Percentiles rank a stretch among this genome's conserved stretches.
phyloP scores from a whole-genome alignment of 352 stramenopile genomes.

The Phytophthora hibernalis region DNA sequence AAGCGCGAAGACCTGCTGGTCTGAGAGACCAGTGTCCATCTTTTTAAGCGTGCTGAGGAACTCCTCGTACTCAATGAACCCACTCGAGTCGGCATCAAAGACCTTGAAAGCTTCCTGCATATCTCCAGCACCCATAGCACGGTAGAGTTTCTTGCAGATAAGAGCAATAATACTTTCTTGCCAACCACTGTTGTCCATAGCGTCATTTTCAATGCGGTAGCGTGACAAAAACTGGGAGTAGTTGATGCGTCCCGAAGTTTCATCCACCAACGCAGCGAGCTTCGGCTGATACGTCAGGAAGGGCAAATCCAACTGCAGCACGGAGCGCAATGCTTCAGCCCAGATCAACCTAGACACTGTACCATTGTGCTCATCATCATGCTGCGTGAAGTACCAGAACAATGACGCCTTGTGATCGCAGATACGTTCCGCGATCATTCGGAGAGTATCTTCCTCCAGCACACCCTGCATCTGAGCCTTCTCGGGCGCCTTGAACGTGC shows the following conservation, averaged over 20 bases:
- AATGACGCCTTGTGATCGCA: slow-evolving; percentile 92
- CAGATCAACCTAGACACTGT: slow-evolving; percentile 88
- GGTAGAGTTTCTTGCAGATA: slow-evolving; percentile 94
- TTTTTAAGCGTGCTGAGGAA: slow-evolving; percentile 92
- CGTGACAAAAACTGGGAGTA: slow-evolving; percentile 94
- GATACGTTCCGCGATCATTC: slow-evolving; percentile 94
- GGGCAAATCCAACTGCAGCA: slow-evolving; percentile 92
- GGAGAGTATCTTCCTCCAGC: slow-evolving; percentile 90
- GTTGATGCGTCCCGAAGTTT: slow-evolving; percentile 84
- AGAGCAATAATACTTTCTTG: slow-evolving; percentile 91
- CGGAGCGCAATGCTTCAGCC: slow-evolving; percentile 91
- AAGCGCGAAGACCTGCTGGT: slow-evolving; percentile 93
- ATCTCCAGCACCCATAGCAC: slow-evolving; percentile 90
- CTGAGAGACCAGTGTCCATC: slow-evolving; percentile 92
- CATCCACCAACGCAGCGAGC: slow-evolving; percentile 86
- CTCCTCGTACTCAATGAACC: slow-evolving; percentile 95
- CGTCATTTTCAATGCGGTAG: slow-evolving; percentile 92
- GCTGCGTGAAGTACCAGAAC: slow-evolving; percentile 95
- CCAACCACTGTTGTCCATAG: slow-evolving; percentile 88
- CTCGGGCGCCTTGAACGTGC: slow-evolving; percentile 73
- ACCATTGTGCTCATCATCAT: slow-evolving; percentile 91
- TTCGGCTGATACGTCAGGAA: slow-evolving; percentile 92
- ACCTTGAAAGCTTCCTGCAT: slow-evolving; percentile 91
- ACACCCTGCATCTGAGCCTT: slow-evolving; percentile 78
- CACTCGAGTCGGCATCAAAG: slow-evolving; percentile 91